phyloP scores from a whole-genome alignment of 164 flowering plant species.

The Umbellularia californica region DNA sequence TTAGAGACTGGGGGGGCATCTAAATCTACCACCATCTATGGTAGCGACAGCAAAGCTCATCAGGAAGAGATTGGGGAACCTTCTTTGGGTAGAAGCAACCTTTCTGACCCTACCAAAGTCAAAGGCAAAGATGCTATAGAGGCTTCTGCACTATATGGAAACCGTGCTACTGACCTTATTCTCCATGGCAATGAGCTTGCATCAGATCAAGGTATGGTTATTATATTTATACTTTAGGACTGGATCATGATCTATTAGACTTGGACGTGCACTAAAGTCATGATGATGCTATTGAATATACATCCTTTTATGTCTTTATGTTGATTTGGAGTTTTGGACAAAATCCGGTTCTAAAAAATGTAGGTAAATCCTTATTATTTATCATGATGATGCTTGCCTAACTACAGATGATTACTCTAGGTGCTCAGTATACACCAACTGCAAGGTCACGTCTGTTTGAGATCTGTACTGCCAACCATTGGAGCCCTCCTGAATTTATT shows the following conservation, averaged over 20 bases:
- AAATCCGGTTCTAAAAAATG: background rate
- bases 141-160: background rate
- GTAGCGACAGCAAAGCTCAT: background rate
- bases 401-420: constrained; percentile 16
- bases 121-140: background rate
- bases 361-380: background rate
- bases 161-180: background rate
- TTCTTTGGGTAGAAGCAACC: background rate
- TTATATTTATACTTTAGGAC: background rate
- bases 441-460: constrained; percentile 63
- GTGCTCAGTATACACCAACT: constrained; percentile 15
- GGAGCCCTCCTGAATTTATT: constrained; percentile 63
- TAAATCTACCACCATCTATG: constrained; percentile 1
- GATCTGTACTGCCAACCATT: constrained; percentile 57
- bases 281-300: background rate
- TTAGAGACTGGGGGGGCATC: constrained; percentile 10
- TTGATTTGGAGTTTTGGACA: background rate
- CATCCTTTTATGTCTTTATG: background rate
- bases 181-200: background rate
- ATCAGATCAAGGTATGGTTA: background rate
- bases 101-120: background rate
- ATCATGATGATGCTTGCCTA: background rate
- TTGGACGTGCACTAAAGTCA: background rate
- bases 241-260: background rate
- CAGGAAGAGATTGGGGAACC: background rate